A percentile compares a stretch with the other conserved stretches of the same genome.
Evolutionary conservation across 331 rosid genomes (phyloP).

Genomic region (Quercus tomentella): DNA sequence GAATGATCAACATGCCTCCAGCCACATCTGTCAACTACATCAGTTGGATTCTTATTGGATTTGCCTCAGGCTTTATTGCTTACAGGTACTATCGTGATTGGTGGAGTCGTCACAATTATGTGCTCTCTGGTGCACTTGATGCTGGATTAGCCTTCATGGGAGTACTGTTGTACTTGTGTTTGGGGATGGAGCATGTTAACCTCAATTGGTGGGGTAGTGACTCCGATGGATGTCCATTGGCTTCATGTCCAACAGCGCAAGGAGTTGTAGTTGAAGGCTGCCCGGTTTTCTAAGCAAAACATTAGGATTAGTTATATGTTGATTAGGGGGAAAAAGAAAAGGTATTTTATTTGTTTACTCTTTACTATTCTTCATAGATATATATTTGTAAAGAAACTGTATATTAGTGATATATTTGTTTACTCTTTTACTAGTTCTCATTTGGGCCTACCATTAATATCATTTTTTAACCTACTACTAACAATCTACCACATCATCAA

Average conservation of each 20-base stretch:
- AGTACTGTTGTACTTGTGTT: slow-evolving; percentile 55
- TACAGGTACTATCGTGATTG: slow-evolving; percentile 50
- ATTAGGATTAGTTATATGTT: too few species aligned
- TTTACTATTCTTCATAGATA: too few species aligned
- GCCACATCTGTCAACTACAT: slow-evolving; percentile 69
- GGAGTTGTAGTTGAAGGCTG: slow-evolving; percentile 40
- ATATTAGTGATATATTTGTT: too few species aligned
- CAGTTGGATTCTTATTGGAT: slow-evolving; percentile 64
- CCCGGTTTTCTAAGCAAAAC: slow-evolving; percentile 27
- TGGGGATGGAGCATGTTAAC: slow-evolving; percentile 50
- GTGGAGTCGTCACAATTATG: slow-evolving; percentile 69
- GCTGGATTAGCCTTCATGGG: slow-evolving; percentile 86
- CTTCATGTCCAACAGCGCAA: slow-evolving; percentile 62
- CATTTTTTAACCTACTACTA: too few species aligned
- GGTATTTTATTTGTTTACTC: too few species aligned
- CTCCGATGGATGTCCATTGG: slow-evolving; percentile 65
- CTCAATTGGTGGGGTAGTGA: slow-evolving; percentile 74
- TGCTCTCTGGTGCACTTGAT: slow-evolving; percentile 66
- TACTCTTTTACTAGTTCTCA: too few species aligned
- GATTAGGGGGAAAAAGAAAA: too few species aligned
- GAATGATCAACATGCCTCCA: slow-evolving; percentile 54
- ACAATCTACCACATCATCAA: too few species aligned
- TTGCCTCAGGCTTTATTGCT: slow-evolving; percentile 53
- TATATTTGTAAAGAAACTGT: too few species aligned
- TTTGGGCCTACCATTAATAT: too few species aligned